Conservation (phyloP, 2,329 filamentous ascomycete genomes). For the Apiospora rasikravindrae region DNA sequence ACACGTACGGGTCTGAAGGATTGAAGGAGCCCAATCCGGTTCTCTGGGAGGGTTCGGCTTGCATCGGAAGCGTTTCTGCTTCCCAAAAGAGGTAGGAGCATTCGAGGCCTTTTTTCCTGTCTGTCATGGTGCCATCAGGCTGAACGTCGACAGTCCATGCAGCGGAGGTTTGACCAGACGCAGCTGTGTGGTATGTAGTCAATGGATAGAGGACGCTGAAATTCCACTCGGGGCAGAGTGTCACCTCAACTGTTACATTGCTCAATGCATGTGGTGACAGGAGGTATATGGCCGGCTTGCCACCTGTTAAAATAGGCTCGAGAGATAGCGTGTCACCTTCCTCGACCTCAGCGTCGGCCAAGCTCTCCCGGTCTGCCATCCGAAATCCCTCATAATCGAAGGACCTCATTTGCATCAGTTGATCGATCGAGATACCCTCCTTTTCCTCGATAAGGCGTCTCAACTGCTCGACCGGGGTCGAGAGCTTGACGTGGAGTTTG, state of each 20-base stretch:
- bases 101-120: neutral
- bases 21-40: neutral
- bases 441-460: neutral
- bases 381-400: too few relatives aligned
- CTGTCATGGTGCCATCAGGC: neutral
- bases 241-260: neutral
- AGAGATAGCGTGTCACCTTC: neutral
- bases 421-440: neutral
- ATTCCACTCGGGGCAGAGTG: neutral
- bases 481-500: neutral
- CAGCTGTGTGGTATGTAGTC: neutral
- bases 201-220: slow-evolving; percentile 4
- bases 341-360: neutral
- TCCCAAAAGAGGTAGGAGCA: slow-evolving; percentile 11
- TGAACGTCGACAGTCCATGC: neutral
- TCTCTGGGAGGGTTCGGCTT: neutral
- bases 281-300: neutral
- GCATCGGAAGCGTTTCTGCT: neutral
- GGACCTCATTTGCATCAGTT: neutral
- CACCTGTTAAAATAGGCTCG: neutral
- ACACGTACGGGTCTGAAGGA: neutral
- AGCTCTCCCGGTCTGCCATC: too few relatives aligned
- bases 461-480: neutral
- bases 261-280: neutral
- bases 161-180: neutral